phyloP scores from a whole-genome alignment of 345 rosid genomes.

The Bretschneidera sinensis region DNA sequence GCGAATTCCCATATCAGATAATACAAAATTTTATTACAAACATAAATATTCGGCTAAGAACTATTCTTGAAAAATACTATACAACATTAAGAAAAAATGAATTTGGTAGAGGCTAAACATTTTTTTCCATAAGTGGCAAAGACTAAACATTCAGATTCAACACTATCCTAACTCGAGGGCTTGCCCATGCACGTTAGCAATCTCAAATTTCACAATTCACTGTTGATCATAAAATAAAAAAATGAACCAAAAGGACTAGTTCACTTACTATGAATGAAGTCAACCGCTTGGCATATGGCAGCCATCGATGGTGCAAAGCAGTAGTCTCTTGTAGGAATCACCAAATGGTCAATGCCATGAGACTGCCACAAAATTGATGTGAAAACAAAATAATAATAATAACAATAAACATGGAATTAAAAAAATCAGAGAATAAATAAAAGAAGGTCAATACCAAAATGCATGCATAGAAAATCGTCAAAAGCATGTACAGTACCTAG shows the following conservation, averaged over 20 bases:
- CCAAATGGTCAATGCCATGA: slow-evolving; percentile 77
- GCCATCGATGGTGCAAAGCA: slow-evolving; percentile 89
- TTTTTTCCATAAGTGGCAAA: too few relatives aligned
- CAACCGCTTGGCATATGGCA: slow-evolving; percentile 81
- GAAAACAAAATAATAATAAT: too few relatives aligned
- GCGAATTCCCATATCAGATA: background rate
- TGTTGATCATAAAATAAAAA: background rate
- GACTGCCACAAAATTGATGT: slow-evolving; percentile 54
- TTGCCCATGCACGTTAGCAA: too few relatives aligned
- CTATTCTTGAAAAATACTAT: too few relatives aligned
- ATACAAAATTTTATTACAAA: background rate
- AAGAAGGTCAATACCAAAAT: background rate
- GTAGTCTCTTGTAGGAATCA: slow-evolving; percentile 95
- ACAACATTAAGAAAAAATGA: too few relatives aligned
- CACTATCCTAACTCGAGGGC: too few relatives aligned
- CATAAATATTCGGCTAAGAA: background rate
- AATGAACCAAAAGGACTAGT: background rate
- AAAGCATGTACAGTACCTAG: too few relatives aligned
- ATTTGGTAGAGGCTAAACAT: too few relatives aligned
- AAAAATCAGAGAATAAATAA: background rate
- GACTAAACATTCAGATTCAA: too few relatives aligned
- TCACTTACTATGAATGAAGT: slow-evolving; percentile 53
- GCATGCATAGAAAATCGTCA: background rate
- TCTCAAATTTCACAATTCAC: background rate
- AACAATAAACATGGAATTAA: slow-evolving; percentile 11